A percentile compares a stretch with the other conserved stretches of the same genome.
These are phyloP conservation scores for Omphalotus guepiniiformis DNA, from an alignment of 768 basidiomycete species.

Conservation along the genomic window DNA sequence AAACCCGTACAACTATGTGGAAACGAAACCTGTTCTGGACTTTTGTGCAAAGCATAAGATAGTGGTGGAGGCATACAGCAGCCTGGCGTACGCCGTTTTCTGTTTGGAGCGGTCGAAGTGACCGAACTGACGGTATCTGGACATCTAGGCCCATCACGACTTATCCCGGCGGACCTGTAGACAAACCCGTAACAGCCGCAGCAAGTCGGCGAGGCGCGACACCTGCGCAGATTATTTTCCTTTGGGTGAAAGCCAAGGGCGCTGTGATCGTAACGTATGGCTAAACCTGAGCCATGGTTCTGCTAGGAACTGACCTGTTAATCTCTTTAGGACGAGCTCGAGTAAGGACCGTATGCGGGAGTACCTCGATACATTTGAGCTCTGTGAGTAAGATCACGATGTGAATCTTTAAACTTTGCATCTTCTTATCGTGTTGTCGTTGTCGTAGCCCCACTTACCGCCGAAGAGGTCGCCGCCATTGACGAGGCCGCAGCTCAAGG, in stretches of 20 bases:
- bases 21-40: constrained; percentile 43
- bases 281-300: constrained; percentile 6
- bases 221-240: constrained; percentile 61
- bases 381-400: constrained; percentile 30
- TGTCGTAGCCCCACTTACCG: constrained; percentile 43
- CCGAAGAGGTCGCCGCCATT: constrained; percentile 57
- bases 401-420: constrained; percentile 3
- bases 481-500: constrained; percentile 58
- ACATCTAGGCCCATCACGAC: constrained; percentile 51
- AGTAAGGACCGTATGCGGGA: constrained; percentile 58
- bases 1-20: constrained; percentile 55
- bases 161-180: constrained; percentile 62
- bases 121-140: too few species aligned
- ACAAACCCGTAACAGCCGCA: constrained; percentile 46
- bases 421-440: constrained; percentile 2
- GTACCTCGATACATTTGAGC: constrained; percentile 63
- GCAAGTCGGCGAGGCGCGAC: constrained; percentile 53
- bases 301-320: background rate
- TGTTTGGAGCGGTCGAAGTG: too few species aligned
- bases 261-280: constrained; percentile 65
- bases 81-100: constrained; percentile 36
- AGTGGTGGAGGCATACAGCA: constrained; percentile 53
- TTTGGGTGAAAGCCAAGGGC: constrained; percentile 67
- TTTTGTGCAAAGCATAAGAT: constrained; percentile 47
- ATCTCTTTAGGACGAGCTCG: constrained; percentile 54